phyloP scores from a whole-genome alignment of 2,329 filamentous ascomycete species.

The Diaporthe caulivora region DNA sequence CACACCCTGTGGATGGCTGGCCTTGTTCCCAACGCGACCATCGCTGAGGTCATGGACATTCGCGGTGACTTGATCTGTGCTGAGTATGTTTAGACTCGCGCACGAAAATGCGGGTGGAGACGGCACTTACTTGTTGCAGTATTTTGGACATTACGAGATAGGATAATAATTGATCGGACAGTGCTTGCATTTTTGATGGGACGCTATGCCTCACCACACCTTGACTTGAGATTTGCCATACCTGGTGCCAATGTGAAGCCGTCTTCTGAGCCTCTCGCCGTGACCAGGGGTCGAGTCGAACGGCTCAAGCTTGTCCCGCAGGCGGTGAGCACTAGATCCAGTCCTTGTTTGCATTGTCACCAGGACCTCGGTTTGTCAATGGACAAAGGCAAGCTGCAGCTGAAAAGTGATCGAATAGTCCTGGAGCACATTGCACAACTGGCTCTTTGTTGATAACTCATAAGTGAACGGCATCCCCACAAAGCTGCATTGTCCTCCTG shows the following conservation, averaged over 20 bases:
- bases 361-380: not conserved
- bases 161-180: not conserved
- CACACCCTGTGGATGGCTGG: constrained; percentile 28
- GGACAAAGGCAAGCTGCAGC: not conserved
- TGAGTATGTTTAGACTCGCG: constrained; percentile 11
- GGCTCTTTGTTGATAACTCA: not conserved
- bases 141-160: not conserved
- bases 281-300: not conserved
- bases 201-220: not conserved
- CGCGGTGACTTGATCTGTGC: constrained; percentile 12
- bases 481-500: not conserved
- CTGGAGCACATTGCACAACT: not conserved
- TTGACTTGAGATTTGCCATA: not conserved
- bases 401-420: not conserved
- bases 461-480: not conserved
- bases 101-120: too few species aligned
- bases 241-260: not conserved
- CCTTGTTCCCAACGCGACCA: constrained; percentile 22
- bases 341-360: not conserved
- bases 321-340: too few species aligned
- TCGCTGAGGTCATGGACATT: constrained; percentile 28
- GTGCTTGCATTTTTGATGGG: not conserved
- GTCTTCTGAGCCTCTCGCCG: not conserved
- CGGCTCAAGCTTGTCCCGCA: not conserved
- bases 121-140: not conserved